Percentiles rank a stretch among this genome's conserved stretches.
phyloP scores from a whole-genome alignment of 2,329 filamentous ascomycete species.

The Blastomyces emzantsi region DNA sequence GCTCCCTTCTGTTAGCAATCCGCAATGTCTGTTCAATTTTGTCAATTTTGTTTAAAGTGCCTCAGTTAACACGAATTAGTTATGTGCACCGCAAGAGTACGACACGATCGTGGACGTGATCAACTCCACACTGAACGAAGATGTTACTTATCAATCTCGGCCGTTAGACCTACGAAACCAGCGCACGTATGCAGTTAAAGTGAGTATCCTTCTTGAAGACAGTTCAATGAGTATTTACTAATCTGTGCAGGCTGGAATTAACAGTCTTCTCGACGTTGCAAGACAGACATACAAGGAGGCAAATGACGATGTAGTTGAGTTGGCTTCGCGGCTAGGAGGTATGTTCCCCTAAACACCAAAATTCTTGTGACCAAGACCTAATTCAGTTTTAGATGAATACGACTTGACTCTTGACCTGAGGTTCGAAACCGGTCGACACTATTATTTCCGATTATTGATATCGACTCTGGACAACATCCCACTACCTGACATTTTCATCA shows the following conservation, averaged over 20 bases:
- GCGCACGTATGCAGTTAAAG: slow-evolving; percentile 78
- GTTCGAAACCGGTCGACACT: slow-evolving; percentile 69
- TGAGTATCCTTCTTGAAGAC: slow-evolving; percentile 22
- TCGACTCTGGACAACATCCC: slow-evolving; percentile 50
- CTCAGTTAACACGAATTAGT: slow-evolving; percentile 25
- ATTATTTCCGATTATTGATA: slow-evolving; percentile 61
- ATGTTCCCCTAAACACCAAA: slow-evolving; percentile 16
- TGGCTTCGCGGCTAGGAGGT: slow-evolving; percentile 61
- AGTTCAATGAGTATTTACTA: slow-evolving; percentile 14
- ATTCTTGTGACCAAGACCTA: slow-evolving; percentile 15
- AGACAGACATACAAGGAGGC: slow-evolving; percentile 84
- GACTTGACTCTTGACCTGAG: slow-evolving; percentile 57
- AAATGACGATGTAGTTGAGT: slow-evolving; percentile 64
- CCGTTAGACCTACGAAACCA: slow-evolving; percentile 85
- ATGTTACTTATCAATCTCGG: slow-evolving; percentile 66
- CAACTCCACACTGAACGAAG: slow-evolving; percentile 62
- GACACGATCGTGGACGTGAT: slow-evolving; percentile 57
- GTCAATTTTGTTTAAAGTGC: not conserved
- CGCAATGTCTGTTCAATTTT: slow-evolving; percentile 42
- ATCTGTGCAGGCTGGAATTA: slow-evolving; percentile 57
- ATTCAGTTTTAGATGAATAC: slow-evolving; percentile 43
- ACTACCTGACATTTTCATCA: slow-evolving; percentile 66
- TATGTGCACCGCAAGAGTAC: slow-evolving; percentile 58
- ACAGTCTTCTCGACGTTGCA: slow-evolving; percentile 78
- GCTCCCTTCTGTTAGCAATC: slow-evolving; percentile 57